Evolutionary conservation across 192 early-diverging fungal species (phyloP).

Genomic region (Ramicandelaber brevisporus): DNA sequence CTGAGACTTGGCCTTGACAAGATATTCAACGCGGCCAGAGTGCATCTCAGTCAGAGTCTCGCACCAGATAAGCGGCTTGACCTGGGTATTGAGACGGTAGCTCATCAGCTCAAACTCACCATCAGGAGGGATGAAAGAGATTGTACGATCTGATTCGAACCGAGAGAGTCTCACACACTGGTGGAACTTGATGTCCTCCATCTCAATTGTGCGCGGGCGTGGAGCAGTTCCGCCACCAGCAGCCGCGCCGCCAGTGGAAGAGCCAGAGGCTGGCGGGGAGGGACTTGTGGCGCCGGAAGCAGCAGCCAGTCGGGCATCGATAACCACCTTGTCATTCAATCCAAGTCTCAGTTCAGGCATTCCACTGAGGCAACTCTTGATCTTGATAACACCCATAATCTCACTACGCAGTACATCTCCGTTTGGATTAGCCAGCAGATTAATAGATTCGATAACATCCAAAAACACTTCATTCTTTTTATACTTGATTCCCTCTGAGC

Average conservation of each 20-base stretch:
- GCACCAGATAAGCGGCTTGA: slow-evolving; percentile 67
- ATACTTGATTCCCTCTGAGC: slow-evolving; percentile 40
- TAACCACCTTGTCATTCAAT: slow-evolving; percentile 75
- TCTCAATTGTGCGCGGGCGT: slow-evolving; percentile 60
- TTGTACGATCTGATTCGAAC: slow-evolving; percentile 72
- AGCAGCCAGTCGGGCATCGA: too few species aligned
- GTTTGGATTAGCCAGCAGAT: slow-evolving; percentile 37
- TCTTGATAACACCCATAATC: slow-evolving; percentile 58
- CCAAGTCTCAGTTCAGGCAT: slow-evolving; percentile 70
- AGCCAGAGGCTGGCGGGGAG: neutral
- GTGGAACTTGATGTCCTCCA: slow-evolving; percentile 80
- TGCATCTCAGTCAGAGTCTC: slow-evolving; percentile 68
- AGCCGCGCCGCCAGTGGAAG: neutral
- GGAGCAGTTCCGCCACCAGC: slow-evolving; percentile 13
- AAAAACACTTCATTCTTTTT: slow-evolving; percentile 54
- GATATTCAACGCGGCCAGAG: slow-evolving; percentile 80
- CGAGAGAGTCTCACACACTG: slow-evolving; percentile 71
- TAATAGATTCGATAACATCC: slow-evolving; percentile 50
- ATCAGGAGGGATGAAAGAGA: slow-evolving; percentile 72
- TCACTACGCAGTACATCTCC: slow-evolving; percentile 33
- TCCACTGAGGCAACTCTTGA: slow-evolving; percentile 64
- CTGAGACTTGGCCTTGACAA: slow-evolving; percentile 91
- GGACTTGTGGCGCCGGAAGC: neutral
- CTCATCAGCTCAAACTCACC: slow-evolving; percentile 84
- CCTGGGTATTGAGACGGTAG: slow-evolving; percentile 60